Base-by-base conservation (phyloP, 164 flowering plant genomes). In the Vitis riparia region DNA sequence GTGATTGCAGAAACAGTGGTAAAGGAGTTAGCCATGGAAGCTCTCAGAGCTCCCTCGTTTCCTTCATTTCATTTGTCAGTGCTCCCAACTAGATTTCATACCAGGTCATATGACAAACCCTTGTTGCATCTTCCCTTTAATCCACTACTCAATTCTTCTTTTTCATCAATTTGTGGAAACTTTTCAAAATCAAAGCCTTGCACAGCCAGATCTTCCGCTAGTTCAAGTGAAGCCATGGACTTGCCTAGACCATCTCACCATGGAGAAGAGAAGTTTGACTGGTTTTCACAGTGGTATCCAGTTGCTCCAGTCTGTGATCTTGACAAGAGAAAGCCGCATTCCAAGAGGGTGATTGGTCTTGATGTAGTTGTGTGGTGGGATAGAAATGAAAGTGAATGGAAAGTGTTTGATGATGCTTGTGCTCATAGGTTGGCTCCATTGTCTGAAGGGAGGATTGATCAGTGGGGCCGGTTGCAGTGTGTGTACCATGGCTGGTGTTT, bases 401-500 rank as follows among this genome's bases (percentile, higher is more conserved):
- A 82, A 70, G 91, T 87, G 48, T 83, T 85, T 62, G 82, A 82
- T 16, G 91, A 87, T 68, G 49, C 85, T 23, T 23, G 91, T 68
- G 88, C 91, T 3, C 91, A 87, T 73, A 70, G 91, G 27, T 65
- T 85, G 76, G 91, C 91, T 9, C 91, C 89, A 1, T 68, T 87
- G 19, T 85, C 89, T 1, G 89, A 87, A 66, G 91, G 91, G 5
- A 64, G 91, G 69, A 85, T 87, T 29, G 91, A 85, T 79, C 80
- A 79, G 63, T 79, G 84, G 85, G 91, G 89, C 0, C 68, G 91
- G 59, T 67, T 87, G 78, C 91, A 87, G 73, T 87, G 91, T 70
- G 87, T 85, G 51, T 87, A 87, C 72, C 91, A 87, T 73, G 91
- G 91, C 0, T 85, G 91, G 91, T 87, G 89, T 63, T 87, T 87